Evolutionary conservation across 228 moss, liverwort and hornwort genomes (phyloP).

Genomic region (Sphagnum fallax): DNA sequence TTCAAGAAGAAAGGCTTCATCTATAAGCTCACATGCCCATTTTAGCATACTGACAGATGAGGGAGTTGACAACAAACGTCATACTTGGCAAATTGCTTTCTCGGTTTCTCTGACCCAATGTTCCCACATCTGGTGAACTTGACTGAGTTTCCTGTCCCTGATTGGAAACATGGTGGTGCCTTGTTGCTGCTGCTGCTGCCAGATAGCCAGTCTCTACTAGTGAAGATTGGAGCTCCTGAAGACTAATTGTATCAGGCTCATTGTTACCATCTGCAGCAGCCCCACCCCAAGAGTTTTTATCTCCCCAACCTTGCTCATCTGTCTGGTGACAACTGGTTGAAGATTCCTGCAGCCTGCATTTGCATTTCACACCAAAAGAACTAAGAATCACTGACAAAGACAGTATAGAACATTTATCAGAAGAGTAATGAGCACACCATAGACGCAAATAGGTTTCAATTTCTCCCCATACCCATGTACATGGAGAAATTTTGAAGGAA

Average conservation of each 20-base stretch:
- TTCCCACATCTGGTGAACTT: no score
- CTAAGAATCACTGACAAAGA: not conserved
- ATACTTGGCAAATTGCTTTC: no score
- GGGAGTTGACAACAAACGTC: no score
- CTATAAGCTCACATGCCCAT: no score
- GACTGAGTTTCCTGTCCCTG: not conserved
- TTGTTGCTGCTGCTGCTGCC: slow-evolving; percentile 10
- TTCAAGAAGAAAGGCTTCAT: not conserved
- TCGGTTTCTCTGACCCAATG: no score
- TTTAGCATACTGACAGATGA: no score
- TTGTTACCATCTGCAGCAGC: slow-evolving; percentile 6
- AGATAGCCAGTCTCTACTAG: slow-evolving; percentile 23
- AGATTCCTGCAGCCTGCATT: not conserved
- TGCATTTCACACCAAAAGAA: not conserved
- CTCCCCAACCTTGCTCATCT: slow-evolving; percentile 21
- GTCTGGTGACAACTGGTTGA: not conserved
- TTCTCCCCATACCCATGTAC: not conserved
- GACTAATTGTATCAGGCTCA: slow-evolving; percentile 8
- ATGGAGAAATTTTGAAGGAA: no score
- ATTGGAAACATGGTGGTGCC: not conserved
- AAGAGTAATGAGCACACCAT: not conserved
- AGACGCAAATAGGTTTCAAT: no score
- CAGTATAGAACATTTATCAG: not conserved
- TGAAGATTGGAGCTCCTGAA: slow-evolving; percentile 24
- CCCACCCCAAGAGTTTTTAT: slow-evolving; percentile 21